Evolutionary conservation across 1,139 yeast species (phyloP), one percentile per base, ranked within the genome.

Genomic region (Blastobotrys persicus): DNA sequence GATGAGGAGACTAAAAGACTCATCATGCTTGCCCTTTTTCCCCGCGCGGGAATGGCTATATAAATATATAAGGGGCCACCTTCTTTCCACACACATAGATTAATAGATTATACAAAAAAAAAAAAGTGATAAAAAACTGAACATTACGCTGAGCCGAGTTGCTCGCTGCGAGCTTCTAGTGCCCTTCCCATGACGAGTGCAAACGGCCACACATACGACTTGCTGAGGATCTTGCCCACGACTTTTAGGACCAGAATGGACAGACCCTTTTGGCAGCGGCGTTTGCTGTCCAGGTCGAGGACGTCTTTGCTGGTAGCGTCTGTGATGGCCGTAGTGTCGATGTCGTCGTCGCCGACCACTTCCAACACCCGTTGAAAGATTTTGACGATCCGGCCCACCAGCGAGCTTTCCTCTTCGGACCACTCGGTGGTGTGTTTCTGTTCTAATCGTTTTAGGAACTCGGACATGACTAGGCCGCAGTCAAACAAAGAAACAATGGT

Each of bases 391-490:
- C 69, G 55, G 34, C 54, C 47, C 35, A 63, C 63, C 28, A 64
- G 57, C 54, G 56, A 49, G n/a, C 46, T 45, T 41, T 64, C 69
- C 6, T 62, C 67, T 19, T 60, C 62, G 13, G 55, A 50, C 66
- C 65, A 61, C n/a, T 37, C 41, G 17, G 33, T 14, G 35, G n/a
- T 17, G 12, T 41, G 40, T 40, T 42, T 34, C 6, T 32, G 23
- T 46, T 66, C 70, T 4, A 67, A 57, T 11, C 71, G 57, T 16
- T 56, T 54, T 47, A 66, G 53, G 45, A 62, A 67, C 54, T 69
- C 73, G 11, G 70, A 60, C 6, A 69, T 65, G 11, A 69, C 65
- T 23, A 69, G 48, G 0, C 70, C 70, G 45, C 72, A 66, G 52
- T 69, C 72, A 44, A 69, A 66, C 14, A 69, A 54, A 2, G 71